These are phyloP conservation scores for Salvia rosmarinus DNA, from an alignment of 257 asterid genomes.

Conservation along the genomic window DNA sequence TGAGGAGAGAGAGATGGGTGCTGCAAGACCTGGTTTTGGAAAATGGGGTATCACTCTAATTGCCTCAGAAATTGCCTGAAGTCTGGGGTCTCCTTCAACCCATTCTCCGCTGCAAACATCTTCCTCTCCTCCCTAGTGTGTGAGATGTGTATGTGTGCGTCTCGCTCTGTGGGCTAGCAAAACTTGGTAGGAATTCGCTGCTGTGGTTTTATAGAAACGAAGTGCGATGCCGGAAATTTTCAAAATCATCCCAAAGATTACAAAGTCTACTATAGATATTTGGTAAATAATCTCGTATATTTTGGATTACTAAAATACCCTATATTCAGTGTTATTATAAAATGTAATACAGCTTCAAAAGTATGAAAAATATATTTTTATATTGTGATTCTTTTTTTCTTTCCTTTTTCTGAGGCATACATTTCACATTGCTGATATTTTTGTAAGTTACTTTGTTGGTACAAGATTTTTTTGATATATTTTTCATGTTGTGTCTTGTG, in stretches of 20 bases:
- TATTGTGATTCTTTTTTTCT: background rate
- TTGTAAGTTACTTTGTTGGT: no score
- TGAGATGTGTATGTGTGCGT: conserved; percentile 2
- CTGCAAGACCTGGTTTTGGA: conserved; percentile 74
- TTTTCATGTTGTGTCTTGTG: no score
- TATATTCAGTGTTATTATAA: background rate
- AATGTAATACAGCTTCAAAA: no score
- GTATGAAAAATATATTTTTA: no score
- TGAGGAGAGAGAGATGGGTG: conserved; percentile 9
- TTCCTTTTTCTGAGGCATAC: background rate
- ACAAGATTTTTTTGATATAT: no score
- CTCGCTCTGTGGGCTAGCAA: no score
- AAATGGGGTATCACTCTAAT: conserved; percentile 85
- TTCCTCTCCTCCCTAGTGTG: background rate
- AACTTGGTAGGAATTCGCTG: background rate
- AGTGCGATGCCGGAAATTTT: conserved; percentile 25
- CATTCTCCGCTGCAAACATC: conserved; percentile 86
- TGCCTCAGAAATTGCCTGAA: conserved; percentile 65
- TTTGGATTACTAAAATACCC: conserved; percentile 16
- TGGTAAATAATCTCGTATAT: background rate
- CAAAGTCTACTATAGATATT: background rate
- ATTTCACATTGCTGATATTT: no score
- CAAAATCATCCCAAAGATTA: conserved; percentile 25
- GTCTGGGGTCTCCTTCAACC: conserved; percentile 75
- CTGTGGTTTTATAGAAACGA: conserved; percentile 14